These are phyloP conservation scores for Aureobasidium melanogenum DNA, from an alignment of 2,329 filamentous ascomycete species.

Conservation along the genomic window DNA sequence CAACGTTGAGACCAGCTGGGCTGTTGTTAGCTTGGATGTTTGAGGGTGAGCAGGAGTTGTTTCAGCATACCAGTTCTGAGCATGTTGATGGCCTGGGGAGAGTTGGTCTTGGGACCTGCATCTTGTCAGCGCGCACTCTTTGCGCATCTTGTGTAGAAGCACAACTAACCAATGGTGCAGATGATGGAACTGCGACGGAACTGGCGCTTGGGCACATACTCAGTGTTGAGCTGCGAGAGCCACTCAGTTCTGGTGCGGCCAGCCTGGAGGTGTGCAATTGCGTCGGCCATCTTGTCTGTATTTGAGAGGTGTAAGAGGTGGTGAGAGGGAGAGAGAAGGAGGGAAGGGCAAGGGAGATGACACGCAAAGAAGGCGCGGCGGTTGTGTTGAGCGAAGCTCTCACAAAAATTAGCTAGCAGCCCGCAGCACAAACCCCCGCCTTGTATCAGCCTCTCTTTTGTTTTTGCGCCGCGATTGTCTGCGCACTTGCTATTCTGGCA, in stretches of 20 bases:
- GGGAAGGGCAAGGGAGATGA: neutral
- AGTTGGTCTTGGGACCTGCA: conserved; percentile 91
- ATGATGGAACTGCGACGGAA: conserved; percentile 97
- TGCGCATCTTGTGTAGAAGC: neutral
- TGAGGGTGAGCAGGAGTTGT: neutral
- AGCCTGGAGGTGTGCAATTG: conserved; percentile 73
- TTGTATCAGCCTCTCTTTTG: conserved; percentile 4
- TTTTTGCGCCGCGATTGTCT: neutral
- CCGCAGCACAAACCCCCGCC: conserved; percentile 2
- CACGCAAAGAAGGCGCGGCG: neutral
- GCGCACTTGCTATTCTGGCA: neutral
- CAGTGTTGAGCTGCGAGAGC: conserved; percentile 76
- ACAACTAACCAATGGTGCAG: conserved; percentile 72
- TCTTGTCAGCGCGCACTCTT: neutral
- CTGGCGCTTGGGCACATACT: conserved; percentile 76
- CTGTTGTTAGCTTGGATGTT: conserved; percentile 11
- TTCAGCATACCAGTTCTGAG: conserved; percentile 56
- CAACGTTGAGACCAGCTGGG: conserved; percentile 82
- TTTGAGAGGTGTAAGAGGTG: conserved; percentile 7
- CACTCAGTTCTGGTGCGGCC: conserved; percentile 65
- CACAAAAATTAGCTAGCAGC: neutral
- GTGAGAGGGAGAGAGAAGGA: neutral
- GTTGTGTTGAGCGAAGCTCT: conserved; percentile 1
- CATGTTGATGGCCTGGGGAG: conserved; percentile 89
- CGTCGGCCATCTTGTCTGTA: conserved; percentile 48